Base-by-base conservation (phyloP, 2,329 filamentous ascomycete genomes). In the Aspergillus sclerotialis region DNA sequence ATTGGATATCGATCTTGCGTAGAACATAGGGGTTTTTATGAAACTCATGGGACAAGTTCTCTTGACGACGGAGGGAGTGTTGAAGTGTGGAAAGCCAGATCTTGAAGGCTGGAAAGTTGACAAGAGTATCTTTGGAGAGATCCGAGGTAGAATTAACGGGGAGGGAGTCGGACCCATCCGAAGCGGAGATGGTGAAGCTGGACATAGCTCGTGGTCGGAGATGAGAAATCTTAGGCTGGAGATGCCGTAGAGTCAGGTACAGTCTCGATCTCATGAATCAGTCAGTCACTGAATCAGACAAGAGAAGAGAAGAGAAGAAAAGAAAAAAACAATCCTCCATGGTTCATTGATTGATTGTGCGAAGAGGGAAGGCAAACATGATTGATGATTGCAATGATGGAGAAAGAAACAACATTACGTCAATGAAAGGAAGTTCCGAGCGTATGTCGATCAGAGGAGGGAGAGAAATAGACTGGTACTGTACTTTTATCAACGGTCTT, bases 71-170 rank as follows among this genome's bases (percentile, higher is more conserved):
- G 4, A 78, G 56, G 0, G 70, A 72, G 15, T 61, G 56, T 24
- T 69, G 61, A 1, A 78, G 51, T 0, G 67, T 73, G 2, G 56
- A 53, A 4, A 73, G 59, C 75, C 75, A 79, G 27, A 63, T 64
- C 27, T 70, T 68, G 49, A 77, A 75, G 0, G 75, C 69, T 4
- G 68, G 67, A 35, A 76, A 77, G 2, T 56, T 55, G 12, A 67
- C 55, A 3, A 75, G 52, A 32, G 69, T 61, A 9, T 68, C 56
- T 40, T 63, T 42, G 2, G 56, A 57, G 10, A 76, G 54, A 32
- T 65, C 63, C 9, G 56, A 34, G 2, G 64, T 63, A 4, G 70
- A 59, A 13, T 58, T 60, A 28, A 76, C 58, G 2, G 55, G 42
- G 17, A 69, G 3, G 43, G 40, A 26, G 61, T 56, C 12, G 45